phyloP scores from a whole-genome alignment of 169 alveolate species.

The Hepatocystis sp. region DNA sequence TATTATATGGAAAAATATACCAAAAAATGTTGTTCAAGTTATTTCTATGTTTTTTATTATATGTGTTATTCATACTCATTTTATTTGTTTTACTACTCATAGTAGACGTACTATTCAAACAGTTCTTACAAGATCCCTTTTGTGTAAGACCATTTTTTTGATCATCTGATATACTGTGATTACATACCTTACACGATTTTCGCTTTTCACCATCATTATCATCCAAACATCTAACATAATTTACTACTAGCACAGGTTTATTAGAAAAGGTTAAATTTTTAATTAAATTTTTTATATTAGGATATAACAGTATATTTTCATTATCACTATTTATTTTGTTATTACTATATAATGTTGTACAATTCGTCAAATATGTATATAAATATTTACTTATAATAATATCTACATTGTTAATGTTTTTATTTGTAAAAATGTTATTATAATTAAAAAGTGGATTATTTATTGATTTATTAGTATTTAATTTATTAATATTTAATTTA shows the following conservation, averaged over 20 bases:
- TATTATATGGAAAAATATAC: conserved; percentile 19
- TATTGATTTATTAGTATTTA: too few species aligned
- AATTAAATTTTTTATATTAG: conserved; percentile 11
- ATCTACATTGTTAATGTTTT: conserved; percentile 36
- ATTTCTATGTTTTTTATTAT: neutral
- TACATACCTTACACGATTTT: neutral
- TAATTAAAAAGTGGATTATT: conserved; percentile 2
- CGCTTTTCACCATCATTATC: too few species aligned
- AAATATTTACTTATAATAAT: conserved; percentile 26
- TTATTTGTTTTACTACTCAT: neutral
- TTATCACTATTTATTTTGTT: neutral
- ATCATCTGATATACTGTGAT: neutral
- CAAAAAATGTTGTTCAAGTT: conserved; percentile 25
- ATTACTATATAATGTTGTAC: conserved; percentile 14
- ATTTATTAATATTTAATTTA: too few species aligned
- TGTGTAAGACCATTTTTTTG: neutral
- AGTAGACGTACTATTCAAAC: neutral
- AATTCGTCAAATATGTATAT: conserved; percentile 26
- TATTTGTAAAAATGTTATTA: conserved; percentile 34
- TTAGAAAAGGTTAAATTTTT: conserved; percentile 10
- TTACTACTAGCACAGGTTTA: neutral
- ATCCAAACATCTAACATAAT: too few species aligned
- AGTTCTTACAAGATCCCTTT: too few species aligned
- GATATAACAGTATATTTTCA: neutral
- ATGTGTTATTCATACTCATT: neutral